Conservation (phyloP, 305 asterid genomes). For the Fraxinus velutina region DNA sequence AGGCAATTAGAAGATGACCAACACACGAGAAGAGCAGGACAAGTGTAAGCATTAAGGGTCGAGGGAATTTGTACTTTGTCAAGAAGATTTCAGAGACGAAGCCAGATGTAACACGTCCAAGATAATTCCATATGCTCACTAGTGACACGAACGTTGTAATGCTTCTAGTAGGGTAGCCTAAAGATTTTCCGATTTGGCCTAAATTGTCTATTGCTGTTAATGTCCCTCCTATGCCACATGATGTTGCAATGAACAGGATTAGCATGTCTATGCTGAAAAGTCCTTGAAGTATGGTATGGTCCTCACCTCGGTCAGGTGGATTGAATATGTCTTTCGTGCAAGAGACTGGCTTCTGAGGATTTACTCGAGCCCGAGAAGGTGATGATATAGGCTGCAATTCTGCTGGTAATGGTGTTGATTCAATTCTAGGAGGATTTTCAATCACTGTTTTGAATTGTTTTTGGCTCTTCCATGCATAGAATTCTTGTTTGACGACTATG, state of each 20-base stretch:
- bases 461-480: constrained; percentile 11
- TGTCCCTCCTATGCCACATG: constrained; percentile 28
- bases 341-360: not conserved
- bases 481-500: constrained; percentile 24
- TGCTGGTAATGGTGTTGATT: not conserved
- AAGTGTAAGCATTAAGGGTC: constrained; percentile 29
- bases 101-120: constrained; percentile 34
- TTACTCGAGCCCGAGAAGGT: not conserved
- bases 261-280: constrained; percentile 33
- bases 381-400: not conserved
- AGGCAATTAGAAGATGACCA: constrained; percentile 32
- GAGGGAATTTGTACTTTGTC: constrained; percentile 28
- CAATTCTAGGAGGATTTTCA: not conserved
- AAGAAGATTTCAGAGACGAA: constrained; percentile 30
- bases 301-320: constrained; percentile 15
- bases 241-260: constrained; percentile 26
- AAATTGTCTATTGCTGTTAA: constrained; percentile 12
- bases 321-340: constrained; percentile 19
- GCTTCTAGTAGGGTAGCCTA: constrained; percentile 25
- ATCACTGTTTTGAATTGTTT: not conserved
- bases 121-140: constrained; percentile 41
- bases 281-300: constrained; percentile 31
- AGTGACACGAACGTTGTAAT: constrained; percentile 33
- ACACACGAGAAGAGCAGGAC: constrained; percentile 25
- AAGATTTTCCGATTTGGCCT: constrained; percentile 32